Evolutionary conservation across 805 yeast genomes (phyloP), one percentile per base, ranked within the genome.

Genomic region (Schizosaccharomyces octosporus): DNA sequence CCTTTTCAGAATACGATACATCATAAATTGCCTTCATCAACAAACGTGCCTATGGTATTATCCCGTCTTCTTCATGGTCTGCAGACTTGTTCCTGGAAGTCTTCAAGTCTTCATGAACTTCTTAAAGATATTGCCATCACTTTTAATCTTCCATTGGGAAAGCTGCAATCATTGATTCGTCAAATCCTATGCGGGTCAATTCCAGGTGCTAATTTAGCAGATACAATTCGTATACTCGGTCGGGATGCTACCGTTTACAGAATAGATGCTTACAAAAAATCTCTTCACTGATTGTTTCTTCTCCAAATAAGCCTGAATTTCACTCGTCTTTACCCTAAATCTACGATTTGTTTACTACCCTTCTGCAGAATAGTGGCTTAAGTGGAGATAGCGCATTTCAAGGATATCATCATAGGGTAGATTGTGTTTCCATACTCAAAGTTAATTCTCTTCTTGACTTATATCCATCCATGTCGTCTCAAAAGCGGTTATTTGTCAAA

Each of bases 391-490:
- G 11, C 41, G 41, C 15, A 11, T 13, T 36, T 13, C 41, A 7
- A 36, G 41, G 15, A 36, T 11, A 9, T 36, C 15, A 6, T 13
- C 41, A 36, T 13, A 3, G 27, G 51, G 27, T 5, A 19, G 51
- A 45, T 9, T 17, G 2, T 17, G 24, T 45, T 45, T 19, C 19
- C 27, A 45, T 24, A 24, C 21, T 9, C 7, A 24, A 13, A 36
- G 41, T 13, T 36, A 13, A 9, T 36, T 64, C 69, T 48, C 74
- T 36, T 7, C 13, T 36, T 36, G 17, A 36, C 13, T 36, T 11
- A 15, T 45, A 15, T 45, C 21, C 51, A 19, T 45, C 51, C 13
- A 45, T 45, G 51, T 45, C 51, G 51, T 9, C 57, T 27, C 57
- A 29, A 17, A 51, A 29, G 27, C 21, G 36, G 13, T 21, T 51